phyloP scores from a whole-genome alignment of 2,329 filamentous ascomycete genomes.

The Colletotrichum sp. region DNA sequence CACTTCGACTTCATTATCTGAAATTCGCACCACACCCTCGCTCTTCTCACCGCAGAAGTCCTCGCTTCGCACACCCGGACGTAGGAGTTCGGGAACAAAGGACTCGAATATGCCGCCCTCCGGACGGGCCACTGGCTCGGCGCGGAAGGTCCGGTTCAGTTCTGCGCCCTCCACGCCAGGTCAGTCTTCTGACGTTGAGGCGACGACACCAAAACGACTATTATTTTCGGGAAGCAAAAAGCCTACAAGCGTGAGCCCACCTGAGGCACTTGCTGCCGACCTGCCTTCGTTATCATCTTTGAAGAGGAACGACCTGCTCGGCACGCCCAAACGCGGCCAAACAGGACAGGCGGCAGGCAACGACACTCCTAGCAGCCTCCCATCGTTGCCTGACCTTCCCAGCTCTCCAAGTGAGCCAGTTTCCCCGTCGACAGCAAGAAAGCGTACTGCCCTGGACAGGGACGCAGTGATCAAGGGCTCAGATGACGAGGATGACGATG shows the following conservation, averaged over 20 bases:
- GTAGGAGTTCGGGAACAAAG: neutral
- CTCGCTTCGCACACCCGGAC: neutral
- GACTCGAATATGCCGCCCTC: neutral
- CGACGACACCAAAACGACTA: neutral
- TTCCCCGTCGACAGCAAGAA: constrained; percentile 28
- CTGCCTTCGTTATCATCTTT: neutral
- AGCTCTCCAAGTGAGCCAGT: constrained; percentile 23
- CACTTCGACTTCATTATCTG: constrained; percentile 4
- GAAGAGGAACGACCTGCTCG: neutral
- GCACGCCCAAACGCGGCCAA: neutral
- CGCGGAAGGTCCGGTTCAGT: constrained; percentile 5
- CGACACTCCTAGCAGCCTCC: neutral
- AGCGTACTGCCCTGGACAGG: constrained; percentile 39
- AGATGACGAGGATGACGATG: constrained; percentile 70
- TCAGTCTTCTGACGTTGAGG: neutral
- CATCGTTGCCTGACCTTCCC: constrained; percentile 16
- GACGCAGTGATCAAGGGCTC: constrained; percentile 70
- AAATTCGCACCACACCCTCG: neutral
- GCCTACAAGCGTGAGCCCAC: neutral
- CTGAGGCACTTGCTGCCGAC: neutral
- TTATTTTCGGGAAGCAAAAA: neutral
- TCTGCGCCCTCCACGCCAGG: neutral
- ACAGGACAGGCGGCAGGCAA: neutral
- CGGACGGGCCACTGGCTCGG: neutral
- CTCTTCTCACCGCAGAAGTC: neutral